Evolutionary conservation across 2,329 filamentous ascomycete species (phyloP).

Genomic region (Fusarium bulbicola): DNA sequence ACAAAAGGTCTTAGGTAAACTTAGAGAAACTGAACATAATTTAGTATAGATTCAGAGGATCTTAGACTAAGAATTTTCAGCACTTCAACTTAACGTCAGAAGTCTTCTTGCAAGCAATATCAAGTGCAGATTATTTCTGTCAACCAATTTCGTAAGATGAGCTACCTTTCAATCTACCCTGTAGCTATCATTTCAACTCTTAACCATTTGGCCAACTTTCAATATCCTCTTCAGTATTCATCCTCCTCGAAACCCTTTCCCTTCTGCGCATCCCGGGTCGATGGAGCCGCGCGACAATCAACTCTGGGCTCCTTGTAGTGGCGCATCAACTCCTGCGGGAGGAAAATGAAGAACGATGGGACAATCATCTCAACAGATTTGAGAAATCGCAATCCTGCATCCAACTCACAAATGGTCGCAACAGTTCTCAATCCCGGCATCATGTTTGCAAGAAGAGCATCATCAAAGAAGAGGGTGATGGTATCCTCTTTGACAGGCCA

Average conservation of each 20-base stretch:
- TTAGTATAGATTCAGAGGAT: no score
- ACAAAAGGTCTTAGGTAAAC: no score
- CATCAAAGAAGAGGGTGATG: conserved; percentile 73
- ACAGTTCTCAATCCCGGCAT: conserved; percentile 72
- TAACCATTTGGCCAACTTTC: background rate
- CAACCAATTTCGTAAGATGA: background rate
- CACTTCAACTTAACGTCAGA: no score
- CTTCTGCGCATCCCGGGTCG: conserved; percentile 48
- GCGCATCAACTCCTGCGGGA: conserved; percentile 76
- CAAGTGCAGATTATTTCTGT: background rate
- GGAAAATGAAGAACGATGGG: conserved; percentile 70
- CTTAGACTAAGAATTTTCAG: no score
- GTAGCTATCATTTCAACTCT: background rate
- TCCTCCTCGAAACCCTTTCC: conserved; percentile 35
- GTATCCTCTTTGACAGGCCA: conserved; percentile 27
- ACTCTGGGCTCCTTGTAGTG: conserved; percentile 67
- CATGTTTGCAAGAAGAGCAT: conserved; percentile 60
- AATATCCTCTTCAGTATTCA: conserved; percentile 15
- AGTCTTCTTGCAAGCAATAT: no score
- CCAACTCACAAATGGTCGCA: conserved; percentile 63
- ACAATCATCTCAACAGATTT: conserved; percentile 64
- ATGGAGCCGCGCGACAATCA: conserved; percentile 57
- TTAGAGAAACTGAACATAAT: no score
- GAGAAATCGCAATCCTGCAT: conserved; percentile 72
- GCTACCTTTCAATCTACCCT: conserved; percentile 5